phyloP scores from a whole-genome alignment of 441 rosid species.

The Euphorbia schlechtendalii region DNA sequence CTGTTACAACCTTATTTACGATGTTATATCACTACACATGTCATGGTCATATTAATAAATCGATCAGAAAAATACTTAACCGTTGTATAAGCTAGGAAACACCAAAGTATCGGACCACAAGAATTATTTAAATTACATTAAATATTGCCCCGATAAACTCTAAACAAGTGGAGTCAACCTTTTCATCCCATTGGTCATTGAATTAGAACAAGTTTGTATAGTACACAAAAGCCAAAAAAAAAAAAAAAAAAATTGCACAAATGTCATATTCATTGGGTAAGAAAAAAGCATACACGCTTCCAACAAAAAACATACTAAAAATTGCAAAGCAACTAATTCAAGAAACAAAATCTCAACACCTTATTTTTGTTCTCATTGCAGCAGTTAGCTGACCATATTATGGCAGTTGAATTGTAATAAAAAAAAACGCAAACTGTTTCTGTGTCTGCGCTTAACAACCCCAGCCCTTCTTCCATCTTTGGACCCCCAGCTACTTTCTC shows the following conservation, averaged over 20 bases:
- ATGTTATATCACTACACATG: no score
- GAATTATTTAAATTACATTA: no score
- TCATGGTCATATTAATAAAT: no score
- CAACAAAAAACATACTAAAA: conserved; percentile 6
- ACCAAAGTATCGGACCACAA: no score
- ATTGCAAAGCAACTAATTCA: conserved; percentile 14
- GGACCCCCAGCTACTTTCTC: conserved; percentile 17
- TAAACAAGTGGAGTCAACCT: no score
- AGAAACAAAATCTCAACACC: conserved; percentile 8
- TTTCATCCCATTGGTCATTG: background rate
- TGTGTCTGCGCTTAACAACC: background rate
- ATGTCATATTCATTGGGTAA: conserved; percentile 24
- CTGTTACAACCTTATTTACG: no score
- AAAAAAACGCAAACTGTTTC: no score
- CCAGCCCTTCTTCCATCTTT: conserved; percentile 15
- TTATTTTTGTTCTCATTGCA: background rate
- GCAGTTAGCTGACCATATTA: conserved; percentile 17
- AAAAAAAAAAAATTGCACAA: background rate
- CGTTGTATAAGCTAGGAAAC: no score
- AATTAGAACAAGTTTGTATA: background rate
- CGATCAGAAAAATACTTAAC: no score
- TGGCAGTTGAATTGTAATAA: conserved; percentile 14
- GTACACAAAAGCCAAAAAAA: background rate
- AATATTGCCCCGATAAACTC: no score
- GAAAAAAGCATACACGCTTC: conserved; percentile 16